phyloP scores from a whole-genome alignment of 306 rosid species.

The Sechiopsis laciniata region DNA sequence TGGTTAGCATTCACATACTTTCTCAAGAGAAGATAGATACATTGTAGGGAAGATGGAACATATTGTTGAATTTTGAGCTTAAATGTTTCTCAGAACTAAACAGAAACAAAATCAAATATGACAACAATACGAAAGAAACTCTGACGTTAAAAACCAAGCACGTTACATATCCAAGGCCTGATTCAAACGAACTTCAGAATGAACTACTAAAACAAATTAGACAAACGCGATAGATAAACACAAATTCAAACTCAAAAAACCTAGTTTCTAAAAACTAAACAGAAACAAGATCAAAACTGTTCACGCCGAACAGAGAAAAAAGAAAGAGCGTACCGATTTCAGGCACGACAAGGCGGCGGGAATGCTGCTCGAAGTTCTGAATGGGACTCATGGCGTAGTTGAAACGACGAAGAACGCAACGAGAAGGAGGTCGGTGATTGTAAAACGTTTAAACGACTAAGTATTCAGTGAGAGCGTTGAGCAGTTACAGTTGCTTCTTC shows the following conservation, averaged over 20 bases:
- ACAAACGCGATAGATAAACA: background rate
- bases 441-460: background rate
- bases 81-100: too few species aligned
- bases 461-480: background rate
- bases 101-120: background rate
- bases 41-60: too few species aligned
- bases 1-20: too few species aligned
- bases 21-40: too few species aligned
- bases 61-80: too few species aligned
- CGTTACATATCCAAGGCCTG: background rate
- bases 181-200: background rate
- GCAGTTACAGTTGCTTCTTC: constrained; percentile 16
- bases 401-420: background rate
- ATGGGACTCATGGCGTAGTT: constrained; percentile 69
- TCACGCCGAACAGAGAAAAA: background rate
- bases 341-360: constrained; percentile 67
- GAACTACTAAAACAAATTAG: background rate
- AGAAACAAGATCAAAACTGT: background rate
- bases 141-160: background rate
- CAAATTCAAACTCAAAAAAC: background rate
- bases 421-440: background rate
- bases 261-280: background rate
- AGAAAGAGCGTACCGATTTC: constrained; percentile 50
- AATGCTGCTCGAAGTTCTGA: constrained; percentile 89
- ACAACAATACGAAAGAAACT: background rate